Conservation (phyloP, 306 rosid genomes). For the Cajanus cajan region DNA sequence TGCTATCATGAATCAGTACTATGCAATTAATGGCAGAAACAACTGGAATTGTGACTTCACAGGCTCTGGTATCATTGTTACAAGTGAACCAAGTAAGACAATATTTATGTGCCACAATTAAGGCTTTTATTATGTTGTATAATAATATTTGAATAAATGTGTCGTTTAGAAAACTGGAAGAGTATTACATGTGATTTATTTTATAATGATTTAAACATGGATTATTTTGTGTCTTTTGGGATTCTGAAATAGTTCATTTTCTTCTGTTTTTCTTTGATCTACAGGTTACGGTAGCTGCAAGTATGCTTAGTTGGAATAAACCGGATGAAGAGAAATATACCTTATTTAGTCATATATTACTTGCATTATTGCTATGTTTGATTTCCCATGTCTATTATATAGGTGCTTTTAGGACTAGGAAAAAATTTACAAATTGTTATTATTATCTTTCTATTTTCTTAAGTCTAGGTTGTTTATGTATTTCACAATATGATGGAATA, state of each 20-base stretch:
- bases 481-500: not conserved
- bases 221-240: not conserved
- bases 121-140: not conserved
- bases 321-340: not conserved
- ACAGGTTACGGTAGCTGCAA: slow-evolving; percentile 34
- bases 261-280: not conserved
- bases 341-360: not conserved
- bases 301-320: slow-evolving; percentile 10
- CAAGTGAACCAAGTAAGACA: slow-evolving; percentile 42
- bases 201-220: not conserved
- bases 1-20: slow-evolving; percentile 48
- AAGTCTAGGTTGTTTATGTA: not conserved
- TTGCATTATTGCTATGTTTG: not conserved
- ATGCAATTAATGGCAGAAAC: slow-evolving; percentile 25
- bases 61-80: slow-evolving; percentile 22
- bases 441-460: not conserved
- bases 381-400: not conserved
- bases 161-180: not conserved
- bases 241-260: not conserved
- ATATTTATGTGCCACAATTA: not conserved
- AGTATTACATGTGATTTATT: not conserved
- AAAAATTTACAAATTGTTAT: not conserved
- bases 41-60: slow-evolving; percentile 38
- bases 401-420: not conserved
- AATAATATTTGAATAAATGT: not conserved